A percentile compares a stretch with the other conserved stretches of the same genome.
These are phyloP conservation scores for Vaccinium myrtillus DNA, from an alignment of 148 eudicot species.

Conservation along the genomic window DNA sequence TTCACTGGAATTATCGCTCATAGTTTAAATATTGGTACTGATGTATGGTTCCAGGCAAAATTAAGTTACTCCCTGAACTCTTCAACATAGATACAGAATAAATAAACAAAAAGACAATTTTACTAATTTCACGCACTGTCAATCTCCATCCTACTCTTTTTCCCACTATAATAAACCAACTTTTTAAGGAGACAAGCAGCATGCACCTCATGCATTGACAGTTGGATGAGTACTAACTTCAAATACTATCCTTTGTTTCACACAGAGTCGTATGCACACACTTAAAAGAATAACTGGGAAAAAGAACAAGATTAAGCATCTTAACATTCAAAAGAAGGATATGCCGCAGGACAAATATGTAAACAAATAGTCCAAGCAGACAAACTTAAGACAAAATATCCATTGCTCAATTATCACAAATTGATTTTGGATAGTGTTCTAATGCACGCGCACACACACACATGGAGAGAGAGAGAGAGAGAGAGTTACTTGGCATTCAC, in stretches of 20 bases:
- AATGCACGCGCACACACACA: neutral
- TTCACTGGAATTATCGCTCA: neutral
- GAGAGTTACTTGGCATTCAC: conserved; percentile 29
- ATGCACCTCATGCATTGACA: neutral
- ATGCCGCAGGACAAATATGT: neutral
- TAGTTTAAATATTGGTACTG: too few relatives aligned
- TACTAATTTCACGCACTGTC: neutral
- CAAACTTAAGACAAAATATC: neutral
- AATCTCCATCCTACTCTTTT: neutral
- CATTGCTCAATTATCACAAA: neutral
- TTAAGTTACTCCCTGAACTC: too few relatives aligned
- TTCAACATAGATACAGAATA: neutral
- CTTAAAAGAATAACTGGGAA: neutral
- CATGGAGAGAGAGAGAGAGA: conserved; percentile 13
- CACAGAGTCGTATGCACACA: neutral
- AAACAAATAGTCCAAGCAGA: neutral
- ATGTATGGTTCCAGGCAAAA: too few relatives aligned
- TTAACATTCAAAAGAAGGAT: neutral
- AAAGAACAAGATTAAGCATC: neutral
- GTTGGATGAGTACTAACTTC: neutral
- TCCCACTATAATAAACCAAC: neutral
- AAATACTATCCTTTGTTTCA: neutral
- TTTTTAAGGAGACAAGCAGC: neutral
- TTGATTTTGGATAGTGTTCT: too few relatives aligned
- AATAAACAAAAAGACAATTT: neutral